Percentiles rank a stretch among this genome's conserved stretches.
Evolutionary conservation across 2,329 filamentous ascomycete species (phyloP).

Genomic region (Fusarium sp.): DNA sequence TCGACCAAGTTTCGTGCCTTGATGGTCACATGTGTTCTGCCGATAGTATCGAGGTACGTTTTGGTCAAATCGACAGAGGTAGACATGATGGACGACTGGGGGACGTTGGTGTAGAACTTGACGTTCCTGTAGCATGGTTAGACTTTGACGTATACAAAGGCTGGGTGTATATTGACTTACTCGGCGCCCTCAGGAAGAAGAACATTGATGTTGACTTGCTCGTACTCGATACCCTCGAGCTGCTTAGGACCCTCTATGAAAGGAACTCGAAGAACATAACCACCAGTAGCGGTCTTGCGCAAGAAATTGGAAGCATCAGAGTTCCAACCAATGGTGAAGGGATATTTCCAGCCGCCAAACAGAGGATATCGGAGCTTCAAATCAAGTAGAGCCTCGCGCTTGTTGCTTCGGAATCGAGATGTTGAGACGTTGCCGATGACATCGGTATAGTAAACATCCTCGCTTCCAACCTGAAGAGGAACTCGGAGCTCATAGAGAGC

Average conservation of each 20-base stretch:
- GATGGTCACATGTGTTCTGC: slow-evolving; percentile 84
- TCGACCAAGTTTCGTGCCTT: slow-evolving; percentile 90
- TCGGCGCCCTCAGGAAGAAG: slow-evolving; percentile 92
- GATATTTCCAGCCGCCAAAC: slow-evolving; percentile 98
- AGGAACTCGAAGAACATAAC: slow-evolving; percentile 89
- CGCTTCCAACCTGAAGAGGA: slow-evolving; percentile 81
- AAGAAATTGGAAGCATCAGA: slow-evolving; percentile 83
- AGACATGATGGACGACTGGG: slow-evolving; percentile 70
- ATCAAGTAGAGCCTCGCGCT: slow-evolving; percentile 85
- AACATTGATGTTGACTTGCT: slow-evolving; percentile 81
- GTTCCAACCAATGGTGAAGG: slow-evolving; percentile 97
- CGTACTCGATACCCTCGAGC: slow-evolving; percentile 87
- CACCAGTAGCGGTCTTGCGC: slow-evolving; percentile 73
- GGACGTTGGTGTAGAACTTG: slow-evolving; percentile 80
- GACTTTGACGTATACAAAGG: slow-evolving; percentile 10
- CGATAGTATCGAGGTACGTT: slow-evolving; percentile 94
- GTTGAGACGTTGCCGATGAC: slow-evolving; percentile 98
- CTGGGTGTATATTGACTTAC: slow-evolving; percentile 63
- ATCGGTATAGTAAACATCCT: slow-evolving; percentile 94
- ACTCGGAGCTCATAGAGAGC: slow-evolving; percentile 87
- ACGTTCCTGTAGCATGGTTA: slow-evolving; percentile 75
- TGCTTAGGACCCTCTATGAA: slow-evolving; percentile 94
- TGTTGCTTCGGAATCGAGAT: slow-evolving; percentile 83
- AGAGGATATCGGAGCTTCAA: slow-evolving; percentile 95
- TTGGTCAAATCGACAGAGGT: slow-evolving; percentile 75